These are phyloP conservation scores for Beta corolliflora DNA, from an alignment of 179 eudicot genomes.

Conservation along the genomic window DNA sequence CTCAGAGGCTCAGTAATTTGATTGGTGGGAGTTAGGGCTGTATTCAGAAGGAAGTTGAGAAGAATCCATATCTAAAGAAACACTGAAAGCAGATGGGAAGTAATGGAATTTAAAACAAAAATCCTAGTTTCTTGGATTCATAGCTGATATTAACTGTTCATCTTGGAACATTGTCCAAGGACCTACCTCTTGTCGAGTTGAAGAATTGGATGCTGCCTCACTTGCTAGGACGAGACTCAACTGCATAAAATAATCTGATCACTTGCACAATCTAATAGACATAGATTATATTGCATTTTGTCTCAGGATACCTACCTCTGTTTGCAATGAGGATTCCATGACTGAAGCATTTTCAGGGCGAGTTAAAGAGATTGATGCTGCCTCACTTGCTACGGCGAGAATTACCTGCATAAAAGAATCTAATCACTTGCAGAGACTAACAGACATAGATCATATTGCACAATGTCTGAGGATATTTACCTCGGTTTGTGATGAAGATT, in stretches of 20 bases:
- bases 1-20: too few relatives aligned
- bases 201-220: slow-evolving; percentile 11
- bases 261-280: background rate
- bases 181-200: slow-evolving; percentile 33
- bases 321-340: slow-evolving; percentile 26
- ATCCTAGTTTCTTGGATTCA: background rate
- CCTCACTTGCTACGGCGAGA: too few relatives aligned
- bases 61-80: slow-evolving; percentile 13
- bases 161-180: background rate
- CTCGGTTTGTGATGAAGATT: slow-evolving; percentile 32
- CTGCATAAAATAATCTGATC: slow-evolving; percentile 22
- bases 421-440: background rate
- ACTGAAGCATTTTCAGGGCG: slow-evolving; percentile 26
- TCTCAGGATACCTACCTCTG: slow-evolving; percentile 32
- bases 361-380: too few relatives aligned
- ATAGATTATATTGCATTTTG: background rate
- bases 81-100: slow-evolving; percentile 15
- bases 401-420: slow-evolving; percentile 25
- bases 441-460: background rate
- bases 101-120: slow-evolving; percentile 10
- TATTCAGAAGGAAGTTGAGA: slow-evolving; percentile 11
- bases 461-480: slow-evolving; percentile 24
- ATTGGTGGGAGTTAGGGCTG: too few relatives aligned
- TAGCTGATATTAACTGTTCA: background rate
- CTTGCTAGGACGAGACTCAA: slow-evolving; percentile 8